Conservation (phyloP, 2,329 filamentous ascomycete genomes). For the Westerdykella sp. region DNA sequence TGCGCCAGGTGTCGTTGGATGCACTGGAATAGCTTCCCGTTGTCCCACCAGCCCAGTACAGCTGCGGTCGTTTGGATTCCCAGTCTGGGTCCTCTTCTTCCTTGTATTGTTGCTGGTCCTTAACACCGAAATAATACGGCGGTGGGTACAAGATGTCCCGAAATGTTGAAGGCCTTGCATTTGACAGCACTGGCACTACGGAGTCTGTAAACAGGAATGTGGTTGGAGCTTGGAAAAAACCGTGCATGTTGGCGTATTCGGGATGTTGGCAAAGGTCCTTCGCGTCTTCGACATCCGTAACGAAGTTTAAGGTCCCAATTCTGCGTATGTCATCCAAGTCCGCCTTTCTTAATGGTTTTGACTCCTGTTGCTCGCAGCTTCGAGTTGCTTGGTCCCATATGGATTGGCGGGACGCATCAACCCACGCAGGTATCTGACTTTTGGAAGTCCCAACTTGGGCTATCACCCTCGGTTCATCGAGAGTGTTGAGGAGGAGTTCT, state of each 20-base stretch:
- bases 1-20: neutral
- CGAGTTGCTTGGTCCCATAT: slow-evolving; percentile 18
- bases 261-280: slow-evolving; percentile 70
- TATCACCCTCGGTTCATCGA: neutral
- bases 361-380: slow-evolving; percentile 32
- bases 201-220: slow-evolving; percentile 70
- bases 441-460: neutral
- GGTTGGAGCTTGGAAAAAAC: slow-evolving; percentile 60
- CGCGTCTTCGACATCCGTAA: slow-evolving; percentile 21
- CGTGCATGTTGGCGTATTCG: slow-evolving; percentile 66
- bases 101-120: slow-evolving; percentile 47
- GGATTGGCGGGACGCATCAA: neutral
- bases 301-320: neutral
- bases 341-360: slow-evolving; percentile 47
- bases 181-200: slow-evolving; percentile 52
- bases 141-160: slow-evolving; percentile 70
- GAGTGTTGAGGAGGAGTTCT: slow-evolving; percentile 10
- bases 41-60: slow-evolving; percentile 72
- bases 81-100: slow-evolving; percentile 52
- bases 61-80: slow-evolving; percentile 53
- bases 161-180: slow-evolving; percentile 48
- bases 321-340: slow-evolving; percentile 52
- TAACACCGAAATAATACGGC: slow-evolving; percentile 56
- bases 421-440: neutral
- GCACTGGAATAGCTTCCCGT: slow-evolving; percentile 3